phyloP scores from a whole-genome alignment of 495 filamentous ascomycete genomes.

The Aspergillus sclerotioniger region DNA sequence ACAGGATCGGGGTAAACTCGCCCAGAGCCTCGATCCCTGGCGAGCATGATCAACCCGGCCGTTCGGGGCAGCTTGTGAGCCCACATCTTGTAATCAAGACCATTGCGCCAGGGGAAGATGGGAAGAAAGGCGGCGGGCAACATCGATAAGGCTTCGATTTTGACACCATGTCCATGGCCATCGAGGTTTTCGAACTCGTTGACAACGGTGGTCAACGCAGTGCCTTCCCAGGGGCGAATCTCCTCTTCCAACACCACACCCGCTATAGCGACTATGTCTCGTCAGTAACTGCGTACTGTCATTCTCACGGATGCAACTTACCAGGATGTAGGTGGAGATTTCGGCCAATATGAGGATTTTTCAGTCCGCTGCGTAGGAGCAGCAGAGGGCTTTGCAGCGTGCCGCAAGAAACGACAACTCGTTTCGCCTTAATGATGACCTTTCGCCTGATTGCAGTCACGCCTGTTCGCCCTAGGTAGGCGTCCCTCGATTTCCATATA shows the following conservation, averaged over 20 bases:
- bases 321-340: slow-evolving; percentile 80
- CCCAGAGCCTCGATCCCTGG: slow-evolving; percentile 70
- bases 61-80: slow-evolving; percentile 61
- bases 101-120: slow-evolving; percentile 60
- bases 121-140: slow-evolving; percentile 56
- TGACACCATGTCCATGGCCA: slow-evolving; percentile 76
- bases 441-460: slow-evolving; percentile 47
- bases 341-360: slow-evolving; percentile 80
- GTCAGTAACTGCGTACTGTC: slow-evolving; percentile 12
- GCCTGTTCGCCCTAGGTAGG: slow-evolving; percentile 53
- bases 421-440: slow-evolving; percentile 74
- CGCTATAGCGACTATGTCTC: slow-evolving; percentile 47
- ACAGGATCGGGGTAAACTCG: slow-evolving; percentile 71
- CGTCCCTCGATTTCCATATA: slow-evolving; percentile 69
- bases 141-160: slow-evolving; percentile 73
- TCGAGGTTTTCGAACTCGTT: slow-evolving; percentile 81
- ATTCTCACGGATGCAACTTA: slow-evolving; percentile 18
- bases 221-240: slow-evolving; percentile 74
- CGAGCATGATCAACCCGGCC: slow-evolving; percentile 65
- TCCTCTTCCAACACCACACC: slow-evolving; percentile 64
- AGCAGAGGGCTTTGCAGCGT: slow-evolving; percentile 73
- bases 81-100: slow-evolving; percentile 65
- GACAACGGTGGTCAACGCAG: slow-evolving; percentile 72
- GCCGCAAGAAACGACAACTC: slow-evolving; percentile 74
- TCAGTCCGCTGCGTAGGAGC: slow-evolving; percentile 67